phyloP scores from a whole-genome alignment of 23 red algal genomes.

The Agarophyton chilense region DNA sequence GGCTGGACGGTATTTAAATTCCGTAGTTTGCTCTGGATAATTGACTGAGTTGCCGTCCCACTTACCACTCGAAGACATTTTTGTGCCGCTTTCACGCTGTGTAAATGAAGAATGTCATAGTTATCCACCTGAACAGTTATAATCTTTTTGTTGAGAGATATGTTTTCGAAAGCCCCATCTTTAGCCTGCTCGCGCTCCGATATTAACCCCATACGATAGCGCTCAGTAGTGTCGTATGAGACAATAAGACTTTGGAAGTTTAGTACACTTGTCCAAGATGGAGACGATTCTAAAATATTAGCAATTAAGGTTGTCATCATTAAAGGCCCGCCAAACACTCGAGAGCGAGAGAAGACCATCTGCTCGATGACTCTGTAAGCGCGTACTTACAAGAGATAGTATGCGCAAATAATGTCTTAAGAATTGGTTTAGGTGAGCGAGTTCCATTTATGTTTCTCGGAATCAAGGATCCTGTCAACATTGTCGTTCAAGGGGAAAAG shows the following conservation, averaged over 20 bases:
- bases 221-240: slow-evolving; percentile 1
- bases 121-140: slow-evolving; percentile 20
- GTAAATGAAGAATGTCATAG: neutral
- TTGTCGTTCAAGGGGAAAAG: no score
- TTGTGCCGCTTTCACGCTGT: slow-evolving; percentile 4
- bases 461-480: no score
- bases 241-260: neutral
- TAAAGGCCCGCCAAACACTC: neutral
- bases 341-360: neutral
- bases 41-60: slow-evolving; percentile 16
- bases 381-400: slow-evolving; percentile 12
- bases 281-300: neutral
- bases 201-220: neutral
- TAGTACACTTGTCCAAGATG: slow-evolving; percentile 7
- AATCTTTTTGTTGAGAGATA: neutral
- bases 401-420: no score
- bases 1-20: neutral
- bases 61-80: neutral
- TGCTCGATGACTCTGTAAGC: slow-evolving; percentile 15
- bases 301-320: slow-evolving; percentile 1
- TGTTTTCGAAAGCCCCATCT: neutral
- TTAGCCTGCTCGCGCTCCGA: neutral
- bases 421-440: no score
- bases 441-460: no score
- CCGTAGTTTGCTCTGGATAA: neutral